phyloP scores from a whole-genome alignment of 441 rosid genomes.

The Brassica hybrid region DNA sequence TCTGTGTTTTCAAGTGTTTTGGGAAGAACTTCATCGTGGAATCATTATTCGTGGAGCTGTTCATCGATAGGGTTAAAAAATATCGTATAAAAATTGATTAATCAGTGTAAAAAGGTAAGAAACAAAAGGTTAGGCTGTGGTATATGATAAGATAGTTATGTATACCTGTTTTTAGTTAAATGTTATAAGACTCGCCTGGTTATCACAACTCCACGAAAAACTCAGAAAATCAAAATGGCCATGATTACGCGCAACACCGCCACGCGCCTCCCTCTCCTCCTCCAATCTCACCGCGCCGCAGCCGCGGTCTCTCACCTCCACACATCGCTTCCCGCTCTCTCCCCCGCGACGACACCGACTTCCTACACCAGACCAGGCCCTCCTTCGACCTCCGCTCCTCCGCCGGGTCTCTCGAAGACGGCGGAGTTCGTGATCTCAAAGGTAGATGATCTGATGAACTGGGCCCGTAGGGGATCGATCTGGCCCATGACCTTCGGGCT shows the following conservation, averaged over 20 bases:
- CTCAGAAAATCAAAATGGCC: slow-evolving; percentile 55
- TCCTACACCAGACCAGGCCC: slow-evolving; percentile 62
- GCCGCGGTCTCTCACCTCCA: slow-evolving; percentile 56
- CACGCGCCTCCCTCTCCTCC: slow-evolving; percentile 72
- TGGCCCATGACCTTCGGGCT: slow-evolving; percentile 99
- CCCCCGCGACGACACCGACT: slow-evolving; percentile 61
- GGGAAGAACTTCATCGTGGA: no score
- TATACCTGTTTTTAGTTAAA: background rate
- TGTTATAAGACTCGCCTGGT: slow-evolving; percentile 14
- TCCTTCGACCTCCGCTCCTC: slow-evolving; percentile 54
- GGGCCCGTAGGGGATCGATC: slow-evolving; percentile 92
- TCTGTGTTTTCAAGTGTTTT: no score
- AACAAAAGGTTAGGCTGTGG: background rate
- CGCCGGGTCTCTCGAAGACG: slow-evolving; percentile 74
- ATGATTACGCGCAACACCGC: slow-evolving; percentile 65
- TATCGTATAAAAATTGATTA: no score
- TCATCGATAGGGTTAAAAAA: no score
- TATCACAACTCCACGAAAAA: slow-evolving; percentile 34
- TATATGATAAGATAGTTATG: background rate
- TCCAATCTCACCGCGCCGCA: slow-evolving; percentile 52
- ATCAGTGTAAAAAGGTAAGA: no score
- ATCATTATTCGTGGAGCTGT: no score
- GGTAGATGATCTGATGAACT: slow-evolving; percentile 92
- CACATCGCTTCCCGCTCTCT: slow-evolving; percentile 61
- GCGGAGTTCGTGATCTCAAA: slow-evolving; percentile 96